A percentile compares a stretch with the other conserved stretches of the same genome.
Evolutionary conservation across 805 yeast species (phyloP).

Genomic region (Debaryomyces tyrocola): DNA sequence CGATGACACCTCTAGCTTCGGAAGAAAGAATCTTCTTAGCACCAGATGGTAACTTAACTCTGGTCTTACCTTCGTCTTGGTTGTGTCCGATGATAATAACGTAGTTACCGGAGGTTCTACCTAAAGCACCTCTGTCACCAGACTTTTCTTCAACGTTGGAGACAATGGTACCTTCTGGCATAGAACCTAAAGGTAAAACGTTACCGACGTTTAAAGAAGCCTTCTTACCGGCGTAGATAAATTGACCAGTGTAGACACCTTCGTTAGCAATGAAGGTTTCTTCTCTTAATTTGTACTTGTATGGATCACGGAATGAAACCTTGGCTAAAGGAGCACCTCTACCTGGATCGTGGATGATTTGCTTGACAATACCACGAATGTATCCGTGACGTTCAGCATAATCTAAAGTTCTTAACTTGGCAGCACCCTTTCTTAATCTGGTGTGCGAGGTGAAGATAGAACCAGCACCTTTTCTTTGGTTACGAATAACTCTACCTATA

Average conservation of each 20-base stretch:
- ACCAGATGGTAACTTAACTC: slow-evolving; percentile 99
- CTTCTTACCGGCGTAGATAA: slow-evolving; percentile 97
- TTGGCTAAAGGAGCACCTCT: slow-evolving; percentile 99
- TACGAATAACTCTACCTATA: slow-evolving; percentile 98
- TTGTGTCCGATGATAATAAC: slow-evolving; percentile 99
- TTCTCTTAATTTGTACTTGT: slow-evolving; percentile 96
- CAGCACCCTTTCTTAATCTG: slow-evolving; percentile 99
- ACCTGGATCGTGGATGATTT: slow-evolving; percentile 99
- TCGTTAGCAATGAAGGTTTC: slow-evolving; percentile 99
- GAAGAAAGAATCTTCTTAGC: slow-evolving; percentile 96
- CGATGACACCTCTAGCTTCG: slow-evolving; percentile 98
- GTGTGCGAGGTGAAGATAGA: slow-evolving; percentile 99
- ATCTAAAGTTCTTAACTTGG: slow-evolving; percentile 98
- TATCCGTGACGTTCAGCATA: slow-evolving; percentile 99
- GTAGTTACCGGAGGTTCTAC: slow-evolving; percentile 99
- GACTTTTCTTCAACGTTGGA: slow-evolving; percentile 98
- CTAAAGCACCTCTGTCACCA: slow-evolving; percentile 99
- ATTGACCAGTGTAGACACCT: slow-evolving; percentile 99
- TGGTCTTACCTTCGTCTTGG: slow-evolving; percentile 98
- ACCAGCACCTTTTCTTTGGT: slow-evolving; percentile 99
- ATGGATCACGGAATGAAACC: slow-evolving; percentile 99
- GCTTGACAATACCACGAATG: slow-evolving; percentile 99
- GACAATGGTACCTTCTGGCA: slow-evolving; percentile 99
- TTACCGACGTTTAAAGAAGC: slow-evolving; percentile 97
- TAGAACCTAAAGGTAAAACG: slow-evolving; percentile 93